A percentile compares a stretch with the other conserved stretches of the same genome.
These are phyloP conservation scores for Lavandula angustifolia DNA, from an alignment of 257 asterid genomes.

Conservation along the genomic window DNA sequence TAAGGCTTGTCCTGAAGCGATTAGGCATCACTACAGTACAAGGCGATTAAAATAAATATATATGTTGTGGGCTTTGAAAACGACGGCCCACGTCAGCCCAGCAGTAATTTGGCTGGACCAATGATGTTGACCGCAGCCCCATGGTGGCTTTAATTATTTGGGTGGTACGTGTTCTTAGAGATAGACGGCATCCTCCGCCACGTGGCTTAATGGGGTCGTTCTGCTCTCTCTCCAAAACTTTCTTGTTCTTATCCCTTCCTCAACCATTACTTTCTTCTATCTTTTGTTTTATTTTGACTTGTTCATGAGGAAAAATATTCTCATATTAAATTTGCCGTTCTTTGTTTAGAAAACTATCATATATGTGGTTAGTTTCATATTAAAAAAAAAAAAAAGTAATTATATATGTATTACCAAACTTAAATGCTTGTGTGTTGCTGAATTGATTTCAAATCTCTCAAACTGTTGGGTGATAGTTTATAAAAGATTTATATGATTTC, in stretches of 20 bases:
- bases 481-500: too few relatives aligned
- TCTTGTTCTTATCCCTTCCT: constrained; percentile 28
- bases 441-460: too few relatives aligned
- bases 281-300: neutral
- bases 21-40: constrained; percentile 38
- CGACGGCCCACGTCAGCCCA: constrained; percentile 58
- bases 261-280: neutral
- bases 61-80: constrained; percentile 41
- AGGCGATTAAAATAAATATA: neutral
- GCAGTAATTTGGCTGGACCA: constrained; percentile 42
- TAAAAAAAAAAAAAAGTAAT: too few relatives aligned
- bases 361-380: too few relatives aligned
- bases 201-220: constrained; percentile 47
- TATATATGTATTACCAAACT: too few relatives aligned
- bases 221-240: constrained; percentile 23
- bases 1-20: constrained; percentile 37
- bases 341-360: too few relatives aligned
- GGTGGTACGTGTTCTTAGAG: constrained; percentile 33
- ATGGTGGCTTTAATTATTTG: constrained; percentile 29
- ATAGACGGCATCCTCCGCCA: constrained; percentile 27
- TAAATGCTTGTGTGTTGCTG: too few relatives aligned
- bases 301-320: too few relatives aligned
- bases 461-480: too few relatives aligned
- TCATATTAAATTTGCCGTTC: too few relatives aligned
- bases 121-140: constrained; percentile 40